Percentiles rank a stretch among this genome's conserved stretches.
These are phyloP conservation scores for Pichia sp. DNA, from an alignment of 1,139 yeast genomes.

Conservation along the genomic window DNA sequence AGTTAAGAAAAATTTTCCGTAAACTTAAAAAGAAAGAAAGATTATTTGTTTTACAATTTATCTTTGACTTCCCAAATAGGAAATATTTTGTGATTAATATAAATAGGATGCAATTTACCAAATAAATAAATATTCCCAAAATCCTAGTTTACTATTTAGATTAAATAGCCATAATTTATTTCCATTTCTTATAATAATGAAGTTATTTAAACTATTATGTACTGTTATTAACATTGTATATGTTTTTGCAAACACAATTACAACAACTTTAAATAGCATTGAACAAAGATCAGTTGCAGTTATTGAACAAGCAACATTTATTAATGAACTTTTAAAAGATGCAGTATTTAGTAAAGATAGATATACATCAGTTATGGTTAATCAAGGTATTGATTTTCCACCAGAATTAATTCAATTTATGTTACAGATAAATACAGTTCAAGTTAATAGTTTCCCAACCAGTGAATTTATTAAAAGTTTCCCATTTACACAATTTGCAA, in stretches of 20 bases:
- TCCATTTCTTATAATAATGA: neutral
- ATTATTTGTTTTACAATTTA: slow-evolving; percentile 8
- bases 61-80: slow-evolving; percentile 15
- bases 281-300: slow-evolving; percentile 28
- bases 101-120: no score
- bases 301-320: slow-evolving; percentile 26
- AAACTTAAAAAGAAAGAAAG: no score
- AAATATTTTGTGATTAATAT: neutral
- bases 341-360: slow-evolving; percentile 23
- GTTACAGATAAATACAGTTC: slow-evolving; percentile 21
- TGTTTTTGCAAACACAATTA: neutral
- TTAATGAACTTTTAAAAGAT: slow-evolving; percentile 30
- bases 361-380: slow-evolving; percentile 30
- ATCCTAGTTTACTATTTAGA: no score
- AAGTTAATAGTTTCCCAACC: slow-evolving; percentile 20
- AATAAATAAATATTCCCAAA: no score
- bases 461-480: slow-evolving; percentile 31
- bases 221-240: neutral
- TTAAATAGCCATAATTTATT: no score
- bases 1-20: no score
- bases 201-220: neutral
- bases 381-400: slow-evolving; percentile 30
- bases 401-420: slow-evolving; percentile 30
- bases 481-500: slow-evolving; percentile 38
- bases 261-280: slow-evolving; percentile 19